Conservation (phyloP, 139 green algal species). For the Chlorella sorokiniana region DNA sequence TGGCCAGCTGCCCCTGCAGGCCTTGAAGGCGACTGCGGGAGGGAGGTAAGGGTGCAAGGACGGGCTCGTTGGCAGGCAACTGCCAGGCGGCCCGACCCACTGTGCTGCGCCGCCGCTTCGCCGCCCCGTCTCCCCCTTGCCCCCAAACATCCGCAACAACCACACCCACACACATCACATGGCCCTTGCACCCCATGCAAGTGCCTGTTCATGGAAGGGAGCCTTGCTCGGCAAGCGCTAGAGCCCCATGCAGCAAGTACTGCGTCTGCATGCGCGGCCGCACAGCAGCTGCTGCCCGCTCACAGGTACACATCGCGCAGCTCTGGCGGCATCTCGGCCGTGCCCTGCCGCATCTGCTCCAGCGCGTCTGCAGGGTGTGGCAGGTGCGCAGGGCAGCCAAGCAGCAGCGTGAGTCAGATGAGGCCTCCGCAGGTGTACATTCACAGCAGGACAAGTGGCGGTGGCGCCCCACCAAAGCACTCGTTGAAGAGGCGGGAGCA, state of each 20-base stretch:
- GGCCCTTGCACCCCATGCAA: too few relatives aligned
- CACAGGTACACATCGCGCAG: slow-evolving; percentile 7
- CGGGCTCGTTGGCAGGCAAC: too few relatives aligned
- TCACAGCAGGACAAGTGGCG: neutral
- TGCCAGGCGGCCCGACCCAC: too few relatives aligned
- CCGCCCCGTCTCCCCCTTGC: too few relatives aligned
- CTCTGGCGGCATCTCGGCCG: slow-evolving; percentile 11
- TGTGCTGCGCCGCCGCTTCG: too few relatives aligned
- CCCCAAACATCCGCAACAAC: too few relatives aligned
- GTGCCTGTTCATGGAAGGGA: too few relatives aligned
- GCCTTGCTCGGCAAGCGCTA: too few relatives aligned
- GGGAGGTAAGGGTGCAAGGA: neutral
- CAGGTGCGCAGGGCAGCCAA: neutral
- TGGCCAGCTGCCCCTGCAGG: slow-evolving; percentile 24
- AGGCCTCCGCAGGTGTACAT: neutral
- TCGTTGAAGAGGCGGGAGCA: slow-evolving; percentile 34
- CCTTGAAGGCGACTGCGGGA: neutral
- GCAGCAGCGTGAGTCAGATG: neutral
- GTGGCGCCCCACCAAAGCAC: slow-evolving; percentile 2
- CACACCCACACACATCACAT: too few relatives aligned
- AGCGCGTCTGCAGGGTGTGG: slow-evolving; percentile 15
- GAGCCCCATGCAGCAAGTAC: too few relatives aligned
- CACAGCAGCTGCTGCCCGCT: neutral
- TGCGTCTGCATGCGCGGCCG: too few relatives aligned
- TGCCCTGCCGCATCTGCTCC: neutral